Conservation (phyloP, 805 yeast genomes). For the Pichia deserticola region DNA sequence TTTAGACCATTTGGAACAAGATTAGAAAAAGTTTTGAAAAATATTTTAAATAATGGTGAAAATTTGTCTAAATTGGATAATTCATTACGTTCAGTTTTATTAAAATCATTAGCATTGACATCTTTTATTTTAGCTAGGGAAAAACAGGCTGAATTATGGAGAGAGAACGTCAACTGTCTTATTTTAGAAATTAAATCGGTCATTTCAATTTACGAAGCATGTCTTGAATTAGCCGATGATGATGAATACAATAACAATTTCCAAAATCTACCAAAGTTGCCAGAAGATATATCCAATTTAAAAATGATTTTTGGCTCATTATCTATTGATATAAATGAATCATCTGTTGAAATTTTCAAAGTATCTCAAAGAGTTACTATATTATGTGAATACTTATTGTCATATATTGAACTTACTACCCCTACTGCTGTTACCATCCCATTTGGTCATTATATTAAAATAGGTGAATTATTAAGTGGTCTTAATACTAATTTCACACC, state of each 20-base stretch:
- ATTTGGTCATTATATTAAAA: slow-evolving; percentile 44
- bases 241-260: slow-evolving; percentile 37
- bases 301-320: slow-evolving; percentile 39
- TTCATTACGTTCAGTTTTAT: slow-evolving; percentile 34
- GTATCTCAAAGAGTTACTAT: slow-evolving; percentile 45
- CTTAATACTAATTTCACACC: slow-evolving; percentile 49
- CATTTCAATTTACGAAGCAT: slow-evolving; percentile 47
- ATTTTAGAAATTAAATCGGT: slow-evolving; percentile 49
- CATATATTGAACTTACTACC: slow-evolving; percentile 45
- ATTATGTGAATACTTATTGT: slow-evolving; percentile 37
- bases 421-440: slow-evolving; percentile 48
- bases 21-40: slow-evolving; percentile 39
- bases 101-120: slow-evolving; percentile 46
- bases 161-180: slow-evolving; percentile 37
- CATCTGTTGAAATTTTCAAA: slow-evolving; percentile 41
- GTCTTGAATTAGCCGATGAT: slow-evolving; percentile 53
- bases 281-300: slow-evolving; percentile 13
- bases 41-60: slow-evolving; percentile 27
- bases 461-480: slow-evolving; percentile 48
- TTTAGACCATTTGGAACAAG: slow-evolving; percentile 72
- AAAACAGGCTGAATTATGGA: slow-evolving; percentile 41
- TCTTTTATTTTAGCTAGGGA: slow-evolving; percentile 48
- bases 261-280: slow-evolving; percentile 33
- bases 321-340: slow-evolving; percentile 48
- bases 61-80: slow-evolving; percentile 34